Conservation (phyloP, 805 yeast species). For the Ogataea henricii region DNA sequence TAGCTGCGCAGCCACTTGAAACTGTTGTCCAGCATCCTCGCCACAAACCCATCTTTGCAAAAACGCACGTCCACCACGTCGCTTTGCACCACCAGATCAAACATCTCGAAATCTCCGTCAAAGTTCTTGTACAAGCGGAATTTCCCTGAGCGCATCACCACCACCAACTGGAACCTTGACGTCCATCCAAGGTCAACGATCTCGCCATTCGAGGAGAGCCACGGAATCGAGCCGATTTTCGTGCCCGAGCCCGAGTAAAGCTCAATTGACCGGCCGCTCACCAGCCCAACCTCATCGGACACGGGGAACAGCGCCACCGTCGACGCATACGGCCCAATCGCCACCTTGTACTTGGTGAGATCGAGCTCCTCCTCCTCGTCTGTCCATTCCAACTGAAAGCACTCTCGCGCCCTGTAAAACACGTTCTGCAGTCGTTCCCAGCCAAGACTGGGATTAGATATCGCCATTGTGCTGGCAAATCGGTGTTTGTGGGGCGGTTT, state of each 20-base stretch:
- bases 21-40: conserved; percentile 34
- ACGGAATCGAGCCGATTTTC: conserved; percentile 34
- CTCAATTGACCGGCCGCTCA: conserved; percentile 22
- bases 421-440: conserved; percentile 83
- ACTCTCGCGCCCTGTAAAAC: conserved; percentile 62
- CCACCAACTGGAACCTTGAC: conserved; percentile 52
- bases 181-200: conserved; percentile 59
- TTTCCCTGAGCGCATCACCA: conserved; percentile 53
- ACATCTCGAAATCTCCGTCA: conserved; percentile 65
- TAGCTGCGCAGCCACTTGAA: conserved; percentile 33
- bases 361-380: conserved; percentile 30
- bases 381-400: conserved; percentile 56
- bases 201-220: conserved; percentile 51
- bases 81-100: conserved; percentile 36
- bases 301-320: conserved; percentile 52
- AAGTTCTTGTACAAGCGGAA: conserved; percentile 65
- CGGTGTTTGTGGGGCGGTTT: not conserved
- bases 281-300: conserved; percentile 7
- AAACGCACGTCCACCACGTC: conserved; percentile 39
- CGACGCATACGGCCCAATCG: conserved; percentile 55
- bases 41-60: conserved; percentile 46
- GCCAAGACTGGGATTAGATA: conserved; percentile 35
- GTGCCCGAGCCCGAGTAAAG: conserved; percentile 40
- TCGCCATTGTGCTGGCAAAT: not conserved
- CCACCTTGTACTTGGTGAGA: conserved; percentile 46